Evolutionary conservation across 2,329 filamentous ascomycete genomes (phyloP).

Genomic region (Botrytis fabae): DNA sequence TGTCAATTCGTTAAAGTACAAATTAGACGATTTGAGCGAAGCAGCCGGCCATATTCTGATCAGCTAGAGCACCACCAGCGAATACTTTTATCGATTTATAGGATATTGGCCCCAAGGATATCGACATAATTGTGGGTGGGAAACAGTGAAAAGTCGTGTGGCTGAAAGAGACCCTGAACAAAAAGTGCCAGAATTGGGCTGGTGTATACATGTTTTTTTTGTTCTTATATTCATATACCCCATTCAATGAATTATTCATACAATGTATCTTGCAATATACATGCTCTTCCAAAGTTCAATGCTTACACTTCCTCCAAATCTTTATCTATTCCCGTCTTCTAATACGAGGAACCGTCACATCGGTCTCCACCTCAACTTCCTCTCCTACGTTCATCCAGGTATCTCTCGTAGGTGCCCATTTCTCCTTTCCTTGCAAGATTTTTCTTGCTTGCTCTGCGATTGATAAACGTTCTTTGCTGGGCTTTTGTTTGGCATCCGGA

Average conservation of each 20-base stretch:
- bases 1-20: neutral
- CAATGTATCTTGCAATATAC: conserved; percentile 2
- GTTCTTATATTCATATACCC: conserved; percentile 6
- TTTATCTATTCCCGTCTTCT: conserved; percentile 6
- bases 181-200: neutral
- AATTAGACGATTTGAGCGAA: neutral
- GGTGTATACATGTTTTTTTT: neutral
- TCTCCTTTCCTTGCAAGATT: conserved; percentile 59
- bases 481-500: conserved; percentile 37
- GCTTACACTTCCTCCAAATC: neutral
- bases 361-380: conserved; percentile 38
- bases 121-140: no score
- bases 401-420: conserved; percentile 51
- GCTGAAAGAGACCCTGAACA: neutral
- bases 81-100: no score
- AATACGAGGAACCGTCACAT: conserved; percentile 31
- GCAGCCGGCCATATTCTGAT: neutral
- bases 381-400: conserved; percentile 41
- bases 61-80: neutral
- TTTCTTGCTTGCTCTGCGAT: conserved; percentile 62
- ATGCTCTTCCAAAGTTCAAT: neutral
- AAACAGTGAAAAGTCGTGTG: neutral
- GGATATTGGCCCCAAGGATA: neutral
- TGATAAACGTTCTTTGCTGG: conserved; percentile 44
- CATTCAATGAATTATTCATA: conserved; percentile 1